A percentile compares a stretch with the other conserved stretches of the same genome.
These are phyloP conservation scores for Alternaria arbusti DNA, from an alignment of 2,329 filamentous ascomycete species.

Conservation along the genomic window DNA sequence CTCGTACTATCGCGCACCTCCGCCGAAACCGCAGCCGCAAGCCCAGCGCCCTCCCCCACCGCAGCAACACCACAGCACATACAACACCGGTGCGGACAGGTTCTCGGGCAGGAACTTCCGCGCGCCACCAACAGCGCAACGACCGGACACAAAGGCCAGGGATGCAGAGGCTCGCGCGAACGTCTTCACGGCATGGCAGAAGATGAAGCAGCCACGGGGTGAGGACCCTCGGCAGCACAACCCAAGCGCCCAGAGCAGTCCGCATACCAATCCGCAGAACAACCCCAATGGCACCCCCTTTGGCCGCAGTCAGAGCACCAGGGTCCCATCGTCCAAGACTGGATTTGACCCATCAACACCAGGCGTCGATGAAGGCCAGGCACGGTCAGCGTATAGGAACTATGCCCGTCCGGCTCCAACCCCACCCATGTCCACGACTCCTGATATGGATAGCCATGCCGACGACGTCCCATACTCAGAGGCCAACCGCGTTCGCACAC, in stretches of 20 bases:
- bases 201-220: slow-evolving; percentile 51
- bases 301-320: slow-evolving; percentile 47
- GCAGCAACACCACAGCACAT: slow-evolving; percentile 38
- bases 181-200: slow-evolving; percentile 58
- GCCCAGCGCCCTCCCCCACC: slow-evolving; percentile 34
- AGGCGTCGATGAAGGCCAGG: slow-evolving; percentile 66
- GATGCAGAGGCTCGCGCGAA: slow-evolving; percentile 51
- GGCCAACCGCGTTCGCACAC: slow-evolving; percentile 58
- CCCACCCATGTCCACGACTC: slow-evolving; percentile 29
- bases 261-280: slow-evolving; percentile 18
- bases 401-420: slow-evolving; percentile 44
- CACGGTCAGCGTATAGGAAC: slow-evolving; percentile 57
- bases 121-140: slow-evolving; percentile 43
- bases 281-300: slow-evolving; percentile 49
- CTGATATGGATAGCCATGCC: slow-evolving; percentile 28
- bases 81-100: slow-evolving; percentile 52
- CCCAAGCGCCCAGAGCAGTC: slow-evolving; percentile 11
- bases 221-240: slow-evolving; percentile 38
- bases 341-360: slow-evolving; percentile 66
- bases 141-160: slow-evolving; percentile 38
- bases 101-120: slow-evolving; percentile 53
- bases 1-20: slow-evolving; percentile 41
- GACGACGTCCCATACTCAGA: slow-evolving; percentile 51
- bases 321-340: slow-evolving; percentile 58
- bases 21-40: slow-evolving; percentile 33